Conservation (phyloP, 148 eudicot species). For the Rhododendron ferrugineum region DNA sequence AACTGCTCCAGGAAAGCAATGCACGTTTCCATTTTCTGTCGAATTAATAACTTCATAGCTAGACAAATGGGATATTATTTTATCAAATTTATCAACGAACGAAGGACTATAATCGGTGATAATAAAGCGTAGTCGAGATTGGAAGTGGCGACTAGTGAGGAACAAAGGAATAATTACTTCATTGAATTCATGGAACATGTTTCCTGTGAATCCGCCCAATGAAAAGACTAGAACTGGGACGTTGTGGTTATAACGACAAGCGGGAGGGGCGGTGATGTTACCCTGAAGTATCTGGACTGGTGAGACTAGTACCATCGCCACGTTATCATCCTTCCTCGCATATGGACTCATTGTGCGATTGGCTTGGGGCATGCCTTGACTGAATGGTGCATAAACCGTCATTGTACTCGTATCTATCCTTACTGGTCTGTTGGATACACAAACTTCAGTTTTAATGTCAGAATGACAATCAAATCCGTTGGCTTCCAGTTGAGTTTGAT, state of each 20-base stretch:
- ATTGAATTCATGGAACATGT: neutral
- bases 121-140: neutral
- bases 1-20: neutral
- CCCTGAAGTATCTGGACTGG: neutral
- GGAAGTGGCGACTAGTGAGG: neutral
- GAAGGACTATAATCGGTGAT: neutral
- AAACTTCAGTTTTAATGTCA: neutral
- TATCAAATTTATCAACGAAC: neutral
- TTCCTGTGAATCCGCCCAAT: neutral
- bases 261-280: neutral
- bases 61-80: neutral
- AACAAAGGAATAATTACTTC: neutral
- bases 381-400: neutral
- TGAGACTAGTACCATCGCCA: neutral
- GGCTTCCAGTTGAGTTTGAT: neutral
- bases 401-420: neutral
- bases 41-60: neutral
- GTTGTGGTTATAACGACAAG: neutral
- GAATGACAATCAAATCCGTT: neutral
- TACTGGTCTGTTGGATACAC: neutral
- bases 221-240: neutral
- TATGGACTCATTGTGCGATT: neutral
- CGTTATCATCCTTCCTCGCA: neutral
- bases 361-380: neutral
- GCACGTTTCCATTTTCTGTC: neutral